Evolutionary conservation across 2,329 filamentous ascomycete species (phyloP).

Genomic region (Fusarium globosum): DNA sequence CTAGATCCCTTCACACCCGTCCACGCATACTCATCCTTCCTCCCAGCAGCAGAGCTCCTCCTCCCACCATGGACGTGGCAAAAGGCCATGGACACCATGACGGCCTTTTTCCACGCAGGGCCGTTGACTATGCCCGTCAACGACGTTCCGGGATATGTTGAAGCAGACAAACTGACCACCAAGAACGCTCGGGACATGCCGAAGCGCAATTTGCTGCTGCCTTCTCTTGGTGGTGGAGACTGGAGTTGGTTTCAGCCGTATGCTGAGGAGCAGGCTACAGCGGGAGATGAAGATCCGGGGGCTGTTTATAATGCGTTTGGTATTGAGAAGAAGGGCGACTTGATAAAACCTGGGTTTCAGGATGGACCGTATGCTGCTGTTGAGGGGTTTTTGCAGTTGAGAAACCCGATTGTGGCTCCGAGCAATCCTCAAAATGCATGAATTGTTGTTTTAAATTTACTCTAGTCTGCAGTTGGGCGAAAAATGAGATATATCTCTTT

Average conservation of each 20-base stretch:
- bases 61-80: constrained; percentile 54
- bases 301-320: not conserved
- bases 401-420: not conserved
- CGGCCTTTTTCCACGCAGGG: constrained; percentile 54
- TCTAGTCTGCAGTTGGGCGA: not conserved
- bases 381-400: constrained; percentile 20
- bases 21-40: constrained; percentile 49
- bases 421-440: not conserved
- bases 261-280: not conserved
- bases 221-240: constrained; percentile 34
- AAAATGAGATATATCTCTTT: too few relatives aligned
- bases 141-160: constrained; percentile 23
- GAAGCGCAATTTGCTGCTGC: constrained; percentile 24
- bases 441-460: rapidly evolving
- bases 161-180: not conserved
- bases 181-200: not conserved
- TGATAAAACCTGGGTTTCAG: not conserved
- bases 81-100: constrained; percentile 51
- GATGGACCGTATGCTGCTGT: constrained; percentile 19
- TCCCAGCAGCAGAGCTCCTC: constrained; percentile 45
- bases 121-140: constrained; percentile 45
- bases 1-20: constrained; percentile 54
- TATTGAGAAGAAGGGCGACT: not conserved
- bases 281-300: not conserved
- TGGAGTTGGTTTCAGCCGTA: constrained; percentile 53